Evolutionary conservation across 1,284 basidiomycete genomes (phyloP).

Genomic region (Ustilago cynodontis): DNA sequence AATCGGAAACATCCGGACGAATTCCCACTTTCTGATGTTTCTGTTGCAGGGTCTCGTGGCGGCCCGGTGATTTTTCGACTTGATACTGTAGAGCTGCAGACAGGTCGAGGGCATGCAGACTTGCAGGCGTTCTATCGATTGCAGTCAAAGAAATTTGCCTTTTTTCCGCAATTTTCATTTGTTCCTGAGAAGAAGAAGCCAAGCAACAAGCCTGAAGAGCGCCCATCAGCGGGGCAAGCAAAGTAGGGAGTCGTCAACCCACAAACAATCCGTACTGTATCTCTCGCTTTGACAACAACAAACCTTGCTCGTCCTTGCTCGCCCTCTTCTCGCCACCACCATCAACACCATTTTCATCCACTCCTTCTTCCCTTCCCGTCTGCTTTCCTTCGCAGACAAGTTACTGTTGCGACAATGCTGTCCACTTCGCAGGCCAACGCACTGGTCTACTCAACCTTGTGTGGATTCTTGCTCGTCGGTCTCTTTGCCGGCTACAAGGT

Average conservation of each 20-base stretch:
- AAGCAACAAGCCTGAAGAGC: background rate
- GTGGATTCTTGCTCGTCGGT: conserved; percentile 67
- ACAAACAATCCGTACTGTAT: background rate
- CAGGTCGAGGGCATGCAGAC: conserved; percentile 1
- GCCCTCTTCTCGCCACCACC: conserved; percentile 3
- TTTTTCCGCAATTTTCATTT: background rate
- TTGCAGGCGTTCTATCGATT: background rate
- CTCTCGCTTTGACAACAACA: background rate
- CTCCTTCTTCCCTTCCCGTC: background rate
- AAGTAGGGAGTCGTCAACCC: background rate
- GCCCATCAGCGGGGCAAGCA: conserved; percentile 1
- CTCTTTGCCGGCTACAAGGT: conserved; percentile 67
- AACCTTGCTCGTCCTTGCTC: background rate
- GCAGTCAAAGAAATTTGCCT: background rate
- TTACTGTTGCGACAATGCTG: conserved; percentile 37
- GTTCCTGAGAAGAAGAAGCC: conserved; percentile 3
- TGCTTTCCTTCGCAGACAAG: conserved; percentile 3
- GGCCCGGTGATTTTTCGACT: background rate
- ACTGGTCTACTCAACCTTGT: conserved; percentile 66
- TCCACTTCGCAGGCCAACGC: conserved; percentile 61
- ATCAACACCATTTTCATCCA: conserved; percentile 2
- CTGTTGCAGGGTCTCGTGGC: background rate
- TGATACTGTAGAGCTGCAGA: background rate
- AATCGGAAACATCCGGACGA: conserved; percentile 4
- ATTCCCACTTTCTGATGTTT: background rate